phyloP scores from a whole-genome alignment of 169 alveolate species.

The Cryptosporidium canis region DNA sequence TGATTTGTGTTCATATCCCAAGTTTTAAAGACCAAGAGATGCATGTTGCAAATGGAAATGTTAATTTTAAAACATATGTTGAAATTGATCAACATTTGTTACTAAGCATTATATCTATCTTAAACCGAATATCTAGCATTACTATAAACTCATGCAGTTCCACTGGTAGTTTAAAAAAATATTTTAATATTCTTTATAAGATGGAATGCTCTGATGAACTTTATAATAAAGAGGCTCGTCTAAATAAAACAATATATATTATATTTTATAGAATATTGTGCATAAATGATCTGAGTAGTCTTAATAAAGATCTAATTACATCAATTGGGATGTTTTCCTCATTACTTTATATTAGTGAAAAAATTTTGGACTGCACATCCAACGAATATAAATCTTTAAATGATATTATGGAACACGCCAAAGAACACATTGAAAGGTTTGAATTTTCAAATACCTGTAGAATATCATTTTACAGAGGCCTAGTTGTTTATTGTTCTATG shows the following conservation, averaged over 20 bases:
- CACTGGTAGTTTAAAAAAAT: neutral
- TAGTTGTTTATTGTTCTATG: slow-evolving; percentile 2
- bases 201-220: neutral
- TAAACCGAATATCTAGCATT: neutral
- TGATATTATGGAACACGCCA: neutral
- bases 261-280: neutral
- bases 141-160: neutral
- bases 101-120: neutral
- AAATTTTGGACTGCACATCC: neutral
- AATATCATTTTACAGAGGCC: slow-evolving; percentile 35
- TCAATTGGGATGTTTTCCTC: slow-evolving; percentile 22
- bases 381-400: neutral
- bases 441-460: neutral
- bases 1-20: neutral
- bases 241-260: neutral
- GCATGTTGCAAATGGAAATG: neutral
- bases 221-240: neutral
- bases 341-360: neutral
- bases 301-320: slow-evolving; percentile 23
- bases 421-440: neutral
- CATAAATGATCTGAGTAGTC: neutral
- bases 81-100: slow-evolving; percentile 10
- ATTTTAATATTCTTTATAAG: neutral
- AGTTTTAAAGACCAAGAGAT: neutral
- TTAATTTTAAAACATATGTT: neutral